Evolutionary conservation across 2,329 filamentous ascomycete genomes (phyloP), one percentile per base, ranked within the genome.

Genomic region (Fusarium sp.): DNA sequence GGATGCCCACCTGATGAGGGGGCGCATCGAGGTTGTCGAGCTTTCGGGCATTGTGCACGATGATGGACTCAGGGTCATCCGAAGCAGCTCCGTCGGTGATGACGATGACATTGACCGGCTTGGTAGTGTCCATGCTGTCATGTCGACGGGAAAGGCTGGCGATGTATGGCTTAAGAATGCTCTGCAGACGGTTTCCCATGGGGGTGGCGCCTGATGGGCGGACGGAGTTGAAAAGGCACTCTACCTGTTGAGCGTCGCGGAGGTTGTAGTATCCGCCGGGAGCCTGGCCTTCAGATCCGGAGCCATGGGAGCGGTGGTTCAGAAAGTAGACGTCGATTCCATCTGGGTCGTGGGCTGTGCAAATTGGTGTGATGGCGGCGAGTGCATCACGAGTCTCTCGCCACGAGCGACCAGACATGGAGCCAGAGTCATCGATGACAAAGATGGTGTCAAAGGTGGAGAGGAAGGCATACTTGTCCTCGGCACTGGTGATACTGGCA

Each of bases 311-410:
- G 39, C 81, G 80, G 80, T 93, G 89, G 84, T 98, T 98, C 41
- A 98, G 86, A 83, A 98, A 98, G 87, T 94, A 95, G 73, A 98
- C 86, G 80, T 98, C 96, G 76, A 98, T 92, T 24, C 96, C 96
- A 82, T 98, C 94, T 1, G 86, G 84, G 81, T 98, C 96, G 81
- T 94, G 92, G 5, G 86, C 81, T 1, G 94, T 94, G 84, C 95
- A 97, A 78, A 98, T 93, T 0, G 94, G 94, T 0, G 94, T 89
- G 78, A 98, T 95, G 57, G 90, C 87, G 35, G 88, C 84, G 3
- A 98, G 88, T 1, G 93, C 94, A 10, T 88, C 85, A 29, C 88
- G 84, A 0, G 94, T 94, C 82, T 98, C 94, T 14, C 84, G 82
- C 96, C 96, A 98, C 24, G 88, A 89, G n/a, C 85, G 80, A 18